These are phyloP conservation scores for Piper longum DNA, from an alignment of 164 flowering plant genomes.

Conservation along the genomic window DNA sequence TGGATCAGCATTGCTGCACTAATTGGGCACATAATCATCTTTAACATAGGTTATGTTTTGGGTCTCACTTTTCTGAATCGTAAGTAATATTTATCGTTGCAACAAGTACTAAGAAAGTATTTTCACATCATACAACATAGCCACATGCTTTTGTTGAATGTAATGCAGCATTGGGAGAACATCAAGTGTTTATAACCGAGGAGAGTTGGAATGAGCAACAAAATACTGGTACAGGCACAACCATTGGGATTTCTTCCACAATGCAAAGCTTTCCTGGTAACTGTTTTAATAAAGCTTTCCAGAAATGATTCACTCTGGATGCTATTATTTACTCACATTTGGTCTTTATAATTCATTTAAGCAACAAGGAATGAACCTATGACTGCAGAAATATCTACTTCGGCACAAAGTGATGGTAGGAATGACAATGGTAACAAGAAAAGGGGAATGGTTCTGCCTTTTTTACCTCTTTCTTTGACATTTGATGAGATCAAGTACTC, in stretches of 20 bases:
- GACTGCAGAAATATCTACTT: not conserved
- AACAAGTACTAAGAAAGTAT: not conserved
- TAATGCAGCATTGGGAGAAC: slow-evolving; percentile 18
- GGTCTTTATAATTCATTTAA: not conserved
- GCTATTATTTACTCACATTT: not conserved
- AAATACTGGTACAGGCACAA: slow-evolving; percentile 2
- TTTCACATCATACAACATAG: too few species aligned
- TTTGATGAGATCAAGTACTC: slow-evolving; percentile 22
- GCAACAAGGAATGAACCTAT: not conserved
- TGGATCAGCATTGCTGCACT: slow-evolving; percentile 25
- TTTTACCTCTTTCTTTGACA: slow-evolving; percentile 30
- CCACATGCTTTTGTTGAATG: not conserved
- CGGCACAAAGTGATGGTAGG: not conserved
- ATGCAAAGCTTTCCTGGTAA: slow-evolving; percentile 3
- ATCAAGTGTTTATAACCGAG: slow-evolving; percentile 3
- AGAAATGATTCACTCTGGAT: not conserved
- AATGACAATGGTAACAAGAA: not conserved
- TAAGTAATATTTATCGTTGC: slow-evolving; percentile 7
- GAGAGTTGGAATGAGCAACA: slow-evolving; percentile 2
- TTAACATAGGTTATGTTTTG: slow-evolving; percentile 12
- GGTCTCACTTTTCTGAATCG: slow-evolving; percentile 25
- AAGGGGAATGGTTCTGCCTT: slow-evolving; percentile 42
- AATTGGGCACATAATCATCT: slow-evolving; percentile 18
- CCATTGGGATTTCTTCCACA: slow-evolving; percentile 5
- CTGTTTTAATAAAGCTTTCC: not conserved